Evolutionary conservation across 371 early-diverging fungal genomes (phyloP).

Genomic region (Syncephalastrum racemosum): DNA sequence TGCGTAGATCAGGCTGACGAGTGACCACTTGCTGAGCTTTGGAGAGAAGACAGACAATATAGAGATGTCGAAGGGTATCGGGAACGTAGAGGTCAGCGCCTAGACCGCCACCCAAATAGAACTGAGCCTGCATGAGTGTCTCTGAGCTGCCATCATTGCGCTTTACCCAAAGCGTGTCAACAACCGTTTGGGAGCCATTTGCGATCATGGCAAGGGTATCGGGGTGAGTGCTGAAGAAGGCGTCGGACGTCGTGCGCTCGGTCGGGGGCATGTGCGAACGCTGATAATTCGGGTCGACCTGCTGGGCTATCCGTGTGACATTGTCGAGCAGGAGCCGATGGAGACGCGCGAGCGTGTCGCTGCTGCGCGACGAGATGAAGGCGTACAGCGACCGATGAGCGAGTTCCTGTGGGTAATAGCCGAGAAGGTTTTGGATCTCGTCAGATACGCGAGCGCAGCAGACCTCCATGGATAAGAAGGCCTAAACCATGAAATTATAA

Average conservation of each 20-base stretch:
- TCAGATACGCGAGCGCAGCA: slow-evolving; percentile 59
- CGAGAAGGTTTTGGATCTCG: slow-evolving; percentile 52
- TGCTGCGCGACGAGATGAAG: slow-evolving; percentile 49
- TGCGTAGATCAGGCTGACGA: too few species aligned
- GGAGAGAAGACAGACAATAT: slow-evolving; percentile 33
- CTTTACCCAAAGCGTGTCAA: slow-evolving; percentile 55
- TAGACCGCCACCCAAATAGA: slow-evolving; percentile 62
- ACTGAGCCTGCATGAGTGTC: slow-evolving; percentile 42
- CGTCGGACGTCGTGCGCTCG: slow-evolving; percentile 48
- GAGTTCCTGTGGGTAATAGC: slow-evolving; percentile 61
- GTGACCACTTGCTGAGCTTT: slow-evolving; percentile 10
- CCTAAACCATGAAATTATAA: not conserved
- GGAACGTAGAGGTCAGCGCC: slow-evolving; percentile 50
- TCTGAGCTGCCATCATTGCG: slow-evolving; percentile 43
- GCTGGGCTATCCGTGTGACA: slow-evolving; percentile 32
- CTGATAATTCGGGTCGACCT: slow-evolving; percentile 12
- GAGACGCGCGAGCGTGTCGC: slow-evolving; percentile 41
- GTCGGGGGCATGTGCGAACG: slow-evolving; percentile 30
- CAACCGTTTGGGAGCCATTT: slow-evolving; percentile 40
- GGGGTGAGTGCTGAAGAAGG: slow-evolving; percentile 36
- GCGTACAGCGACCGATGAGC: slow-evolving; percentile 58
- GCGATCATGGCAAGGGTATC: slow-evolving; percentile 27
- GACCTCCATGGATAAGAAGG: slow-evolving; percentile 54
- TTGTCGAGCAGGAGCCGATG: slow-evolving; percentile 51
- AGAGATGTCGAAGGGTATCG: slow-evolving; percentile 26